Percentiles rank a stretch among this genome's conserved stretches.
Evolutionary conservation across 2,329 filamentous ascomycete species (phyloP).

Genomic region (Arthrinium puccinioides): DNA sequence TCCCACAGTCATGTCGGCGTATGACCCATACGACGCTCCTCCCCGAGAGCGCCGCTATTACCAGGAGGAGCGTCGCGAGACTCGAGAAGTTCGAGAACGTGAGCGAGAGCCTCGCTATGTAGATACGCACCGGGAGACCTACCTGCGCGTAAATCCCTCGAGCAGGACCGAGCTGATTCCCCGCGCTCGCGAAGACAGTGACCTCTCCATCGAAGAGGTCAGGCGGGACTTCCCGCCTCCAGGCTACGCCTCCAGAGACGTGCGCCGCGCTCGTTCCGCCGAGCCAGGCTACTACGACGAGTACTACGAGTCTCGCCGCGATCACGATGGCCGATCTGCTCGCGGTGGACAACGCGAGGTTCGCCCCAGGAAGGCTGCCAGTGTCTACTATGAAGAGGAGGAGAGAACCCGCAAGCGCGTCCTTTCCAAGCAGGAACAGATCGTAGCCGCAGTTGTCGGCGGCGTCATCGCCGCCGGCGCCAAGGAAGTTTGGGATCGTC

Average conservation of each 20-base stretch:
- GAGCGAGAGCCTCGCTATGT: conserved; percentile 45
- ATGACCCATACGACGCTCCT: conserved; percentile 45
- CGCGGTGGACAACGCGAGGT: conserved; percentile 33
- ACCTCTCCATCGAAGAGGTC: conserved; percentile 72
- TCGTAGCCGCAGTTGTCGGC: conserved; percentile 58
- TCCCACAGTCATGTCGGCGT: conserved; percentile 32
- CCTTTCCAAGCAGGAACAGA: conserved; percentile 57
- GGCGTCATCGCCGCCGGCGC: conserved; percentile 58
- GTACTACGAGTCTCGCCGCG: conserved; percentile 40
- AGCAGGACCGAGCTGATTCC: conserved; percentile 45
- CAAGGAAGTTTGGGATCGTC: conserved; percentile 60
- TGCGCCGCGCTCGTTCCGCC: conserved; percentile 57
- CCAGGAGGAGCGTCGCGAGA: conserved; percentile 38
- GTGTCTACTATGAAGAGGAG: conserved; percentile 52
- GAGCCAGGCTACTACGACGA: conserved; percentile 55
- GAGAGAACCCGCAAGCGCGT: conserved; percentile 41
- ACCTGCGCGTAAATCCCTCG: conserved; percentile 34
- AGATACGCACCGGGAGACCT: conserved; percentile 44
- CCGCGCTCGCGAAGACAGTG: conserved; percentile 63
- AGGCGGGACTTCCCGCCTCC: conserved; percentile 77
- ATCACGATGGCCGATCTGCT: conserved; percentile 12
- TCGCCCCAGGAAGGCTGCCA: conserved; percentile 42
- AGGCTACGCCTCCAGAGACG: conserved; percentile 39
- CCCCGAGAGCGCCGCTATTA: conserved; percentile 42
- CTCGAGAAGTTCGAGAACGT: conserved; percentile 30